phyloP scores from a whole-genome alignment of 2,329 filamentous ascomycete genomes.

The Colletotrichum sp. region DNA sequence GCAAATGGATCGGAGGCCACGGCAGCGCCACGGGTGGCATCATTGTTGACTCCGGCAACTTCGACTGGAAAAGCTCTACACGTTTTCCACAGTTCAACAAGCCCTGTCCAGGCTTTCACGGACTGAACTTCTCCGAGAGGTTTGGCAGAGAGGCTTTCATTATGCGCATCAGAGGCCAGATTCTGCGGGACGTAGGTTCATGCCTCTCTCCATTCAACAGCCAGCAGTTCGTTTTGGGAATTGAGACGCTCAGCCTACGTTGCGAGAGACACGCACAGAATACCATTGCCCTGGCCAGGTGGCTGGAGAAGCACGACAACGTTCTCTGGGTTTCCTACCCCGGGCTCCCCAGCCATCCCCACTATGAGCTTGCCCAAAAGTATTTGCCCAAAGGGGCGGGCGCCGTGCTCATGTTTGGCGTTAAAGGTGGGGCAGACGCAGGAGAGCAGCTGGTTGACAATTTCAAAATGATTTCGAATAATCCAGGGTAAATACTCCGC shows the following conservation, averaged over 20 bases:
- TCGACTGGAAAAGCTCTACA: background rate
- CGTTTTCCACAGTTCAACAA: background rate
- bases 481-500: background rate
- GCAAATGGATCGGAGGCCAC: conserved; percentile 77
- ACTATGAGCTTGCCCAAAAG: background rate
- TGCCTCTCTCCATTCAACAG: background rate
- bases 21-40: conserved; percentile 75
- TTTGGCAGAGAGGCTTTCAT: background rate
- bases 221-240: background rate
- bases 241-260: background rate
- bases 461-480: background rate
- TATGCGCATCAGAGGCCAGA: background rate
- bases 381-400: background rate
- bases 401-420: background rate
- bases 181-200: background rate
- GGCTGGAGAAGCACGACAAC: background rate
- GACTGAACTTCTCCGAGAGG: background rate
- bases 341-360: background rate
- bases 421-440: background rate
- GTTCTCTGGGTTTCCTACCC: background rate
- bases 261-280: background rate
- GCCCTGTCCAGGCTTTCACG: background rate
- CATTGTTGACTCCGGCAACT: conserved; percentile 61
- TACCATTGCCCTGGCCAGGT: background rate
- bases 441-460: background rate